Percentiles rank a stretch among this genome's conserved stretches.
Conservation (phyloP, 768 basidiomycete genomes). For the Termitomyces sp. region DNA sequence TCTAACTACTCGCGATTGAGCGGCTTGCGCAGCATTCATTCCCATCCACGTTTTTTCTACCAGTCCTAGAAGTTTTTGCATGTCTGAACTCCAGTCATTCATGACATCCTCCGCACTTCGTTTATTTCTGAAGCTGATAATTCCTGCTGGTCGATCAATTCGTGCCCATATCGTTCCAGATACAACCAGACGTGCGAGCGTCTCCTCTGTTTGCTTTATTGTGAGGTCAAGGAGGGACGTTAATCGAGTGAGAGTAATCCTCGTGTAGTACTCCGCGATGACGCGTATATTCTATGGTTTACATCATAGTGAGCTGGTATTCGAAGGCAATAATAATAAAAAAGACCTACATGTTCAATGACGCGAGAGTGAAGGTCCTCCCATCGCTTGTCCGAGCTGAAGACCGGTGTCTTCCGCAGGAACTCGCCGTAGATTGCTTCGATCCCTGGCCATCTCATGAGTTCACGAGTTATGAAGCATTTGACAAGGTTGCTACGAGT, state of each 20-base stretch:
- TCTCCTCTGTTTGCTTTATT: constrained; percentile 78
- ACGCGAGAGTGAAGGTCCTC: constrained; percentile 94
- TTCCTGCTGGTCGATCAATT: constrained; percentile 85
- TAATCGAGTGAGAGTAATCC: constrained; percentile 80
- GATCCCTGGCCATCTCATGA: constrained; percentile 97
- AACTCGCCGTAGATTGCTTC: constrained; percentile 82
- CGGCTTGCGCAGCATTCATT: constrained; percentile 85
- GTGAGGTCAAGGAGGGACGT: constrained; percentile 85
- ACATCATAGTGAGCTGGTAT: neutral
- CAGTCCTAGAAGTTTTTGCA: constrained; percentile 84
- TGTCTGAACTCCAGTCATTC: constrained; percentile 98
- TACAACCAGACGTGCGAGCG: constrained; percentile 84
- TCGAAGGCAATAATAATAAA: neutral
- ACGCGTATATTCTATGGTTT: constrained; percentile 84
- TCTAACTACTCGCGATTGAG: constrained; percentile 56
- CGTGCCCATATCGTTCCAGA: constrained; percentile 92
- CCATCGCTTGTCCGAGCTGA: constrained; percentile 77
- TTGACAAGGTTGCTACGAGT: constrained; percentile 81
- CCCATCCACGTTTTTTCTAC: constrained; percentile 99
- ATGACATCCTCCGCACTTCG: constrained; percentile 87
- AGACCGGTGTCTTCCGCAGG: constrained; percentile 76
- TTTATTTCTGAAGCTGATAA: constrained; percentile 83
- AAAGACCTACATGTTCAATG: constrained; percentile 82
- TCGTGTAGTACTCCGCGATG: constrained; percentile 90
- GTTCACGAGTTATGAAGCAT: constrained; percentile 86